Evolutionary conservation across 148 eudicot species (phyloP), one percentile per base, ranked within the genome.

Genomic region (Nepenthes mirabilis): DNA sequence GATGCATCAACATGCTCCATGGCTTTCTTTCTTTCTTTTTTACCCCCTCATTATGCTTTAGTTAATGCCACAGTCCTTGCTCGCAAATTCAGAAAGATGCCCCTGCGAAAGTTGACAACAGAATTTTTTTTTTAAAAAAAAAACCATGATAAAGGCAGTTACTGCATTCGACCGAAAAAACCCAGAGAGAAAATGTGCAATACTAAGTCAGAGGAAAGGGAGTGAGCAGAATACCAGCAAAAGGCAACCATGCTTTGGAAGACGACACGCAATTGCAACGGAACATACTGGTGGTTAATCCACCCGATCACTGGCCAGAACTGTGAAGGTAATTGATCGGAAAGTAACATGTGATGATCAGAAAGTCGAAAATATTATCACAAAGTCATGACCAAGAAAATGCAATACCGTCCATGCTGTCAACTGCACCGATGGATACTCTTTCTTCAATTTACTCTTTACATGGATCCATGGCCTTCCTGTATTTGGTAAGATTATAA

Each of bases 261-360:
- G 69, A 93, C 62, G 64, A 89, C 95, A 43, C 97, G 96, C 63
- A 93, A 69, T 65, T 93, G 95, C 77, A 93, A 63, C 1, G 99
- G 99, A 53, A 93, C 82, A 56, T 83, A 83, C 72, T 81, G 91
- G 78, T 93, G 83, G 67, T 93, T 93, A 65, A 93, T 74, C 94
- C 96, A 93, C 51, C 95, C 91, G 52, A 93, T 70, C 33, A 84
- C 83, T 3, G 98, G 96, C 96, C 98, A 86, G 68, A 93, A 86
- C 98, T 93, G 87, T 64, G 13, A 5, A 2, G 14, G 13, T 10
- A 49, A 49, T n/a, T 2, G 23, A 23, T 23, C 2, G 13, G 0
- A 40, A 3, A 8, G 45, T 40, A 4, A 40, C 8, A 8, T 40
- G 45, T 40, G 52, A 6, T 49, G 6, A n/a, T 49, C 11, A 49